Conservation (phyloP, 2,329 filamentous ascomycete species). For the Trichoderma asperellum region DNA sequence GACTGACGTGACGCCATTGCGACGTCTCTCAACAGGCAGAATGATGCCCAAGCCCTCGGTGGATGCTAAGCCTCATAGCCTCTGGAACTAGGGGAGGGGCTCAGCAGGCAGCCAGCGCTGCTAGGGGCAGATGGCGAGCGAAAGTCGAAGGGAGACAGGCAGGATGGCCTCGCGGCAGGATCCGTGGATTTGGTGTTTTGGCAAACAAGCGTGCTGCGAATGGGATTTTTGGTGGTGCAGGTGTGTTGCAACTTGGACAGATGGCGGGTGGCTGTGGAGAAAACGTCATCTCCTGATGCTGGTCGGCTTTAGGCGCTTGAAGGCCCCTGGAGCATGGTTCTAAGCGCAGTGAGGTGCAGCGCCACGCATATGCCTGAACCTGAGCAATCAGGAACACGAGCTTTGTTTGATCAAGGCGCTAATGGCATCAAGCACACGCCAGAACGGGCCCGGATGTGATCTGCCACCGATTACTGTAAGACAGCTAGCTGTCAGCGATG, state of each 20-base stretch:
- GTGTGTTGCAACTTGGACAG: conserved; percentile 11
- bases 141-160: neutral
- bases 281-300: conserved; percentile 19
- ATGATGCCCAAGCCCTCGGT: conserved; percentile 38
- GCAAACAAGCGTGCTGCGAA: neutral
- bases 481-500: neutral
- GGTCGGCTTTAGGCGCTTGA: conserved; percentile 4
- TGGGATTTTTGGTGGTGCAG: neutral
- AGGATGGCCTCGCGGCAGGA: neutral
- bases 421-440: neutral
- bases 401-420: neutral
- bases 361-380: conserved; percentile 3
- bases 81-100: conserved; percentile 5
- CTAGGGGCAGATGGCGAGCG: conserved; percentile 8
- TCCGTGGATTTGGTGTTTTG: conserved; percentile 7
- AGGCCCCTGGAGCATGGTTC: conserved; percentile 8
- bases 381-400: conserved; percentile 11
- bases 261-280: conserved; percentile 12
- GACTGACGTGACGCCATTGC: conserved; percentile 57
- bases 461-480: neutral
- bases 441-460: neutral
- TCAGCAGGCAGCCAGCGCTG: conserved; percentile 17
- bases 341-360: conserved; percentile 16
- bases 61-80: conserved; percentile 40
- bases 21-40: conserved; percentile 37